Evolutionary conservation across 2,329 filamentous ascomycete genomes (phyloP), one percentile per base, ranked within the genome.

Genomic region (Colletotrichum horii): DNA sequence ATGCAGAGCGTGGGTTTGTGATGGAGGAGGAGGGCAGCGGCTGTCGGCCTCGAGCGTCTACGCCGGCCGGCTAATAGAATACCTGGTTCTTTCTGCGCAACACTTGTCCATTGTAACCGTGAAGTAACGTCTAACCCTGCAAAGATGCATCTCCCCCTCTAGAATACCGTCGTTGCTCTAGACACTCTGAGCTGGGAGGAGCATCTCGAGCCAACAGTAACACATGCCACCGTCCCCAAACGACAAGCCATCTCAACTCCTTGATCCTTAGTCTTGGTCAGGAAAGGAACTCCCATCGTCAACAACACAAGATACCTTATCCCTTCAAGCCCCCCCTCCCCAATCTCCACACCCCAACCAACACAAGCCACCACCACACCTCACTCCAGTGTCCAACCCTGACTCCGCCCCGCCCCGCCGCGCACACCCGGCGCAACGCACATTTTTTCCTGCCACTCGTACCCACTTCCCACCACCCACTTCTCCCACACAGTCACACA

Each of bases 51-150:
- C 34, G 34, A 43, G 22, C 36, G 15, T 30, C 32, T 4, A 16
- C 38, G 38, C 62, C 34, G 62, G 36, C 62, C 43, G 62, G 26
- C 56, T 64, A 75, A 73, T 68, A 68, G 73, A 73, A 55, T 68
- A 75, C 58, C 64, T 64, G 55, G n/a, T 64, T 67, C 61, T 75
- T 73, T 75, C 38, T 68, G 64, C 56, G 60, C 48, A 32, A 16
- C 15, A 60, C 8, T 12, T 1, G 22, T 26, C 15, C 26, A 30
- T 30, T 12, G 28, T 36, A 56, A 30, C 11, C 16, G 60, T 62
- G 60, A 36, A 26, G 60, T n/a, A n/a, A n/a, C n/a, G n/a, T n/a
- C n/a, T n/a, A n/a, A n/a, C n/a, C n/a, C n/a, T n/a, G n/a, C n/a
- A n/a, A n/a, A n/a, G n/a, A n/a, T n/a, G n/a, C n/a, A n/a, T n/a